Evolutionary conservation across 108 stramenopile genomes (phyloP), one percentile per base, ranked within the genome.

Genomic region (Phaeodactylum tricornutum): DNA sequence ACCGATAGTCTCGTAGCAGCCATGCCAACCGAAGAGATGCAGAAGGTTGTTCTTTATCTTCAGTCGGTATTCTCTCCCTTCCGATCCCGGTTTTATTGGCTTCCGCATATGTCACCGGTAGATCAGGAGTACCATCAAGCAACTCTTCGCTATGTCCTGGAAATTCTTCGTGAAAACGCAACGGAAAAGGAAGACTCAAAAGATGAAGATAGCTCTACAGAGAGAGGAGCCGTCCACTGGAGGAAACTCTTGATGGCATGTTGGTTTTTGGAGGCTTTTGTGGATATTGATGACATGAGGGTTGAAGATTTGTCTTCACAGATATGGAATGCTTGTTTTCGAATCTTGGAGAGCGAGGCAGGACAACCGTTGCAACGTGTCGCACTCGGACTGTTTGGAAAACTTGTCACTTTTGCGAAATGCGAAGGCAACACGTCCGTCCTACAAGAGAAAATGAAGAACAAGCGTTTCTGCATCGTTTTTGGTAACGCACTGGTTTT

Each of bases 291-390:
- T 26, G 87, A 93, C 62, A n/a, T n/a, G n/a, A n/a, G n/a, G n/a
- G n/a, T n/a, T n/a, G n/a, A n/a, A n/a, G n/a, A n/a, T n/a, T n/a
- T n/a, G n/a, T n/a, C n/a, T n/a, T n/a, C n/a, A n/a, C n/a, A n/a
- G n/a, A 21, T 82, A 2, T 88, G 87, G 87, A 53, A 56, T 11
- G 51, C 62, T 3, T 83, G 83, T 50, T 76, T 77, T 47, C 67
- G 66, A 12, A 62, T 86, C 17, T 58, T 88, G 26, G 72, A 84
- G 59, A 46, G 66, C n/a, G 87, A 93, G 51, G 56, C 53, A 0
- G 92, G 84, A 4, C 84, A 88, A 50, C 92, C 92, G 6, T 47
- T 93, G 1, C 84, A 88, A 57, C 74, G 82, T 0, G 77, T 84
- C 4, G 80, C 82, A 30, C 48, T 93, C 14, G 92, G 92, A 12